These are phyloP conservation scores for Coffea eugenioides DNA, from an alignment of 257 asterid species.

Conservation along the genomic window DNA sequence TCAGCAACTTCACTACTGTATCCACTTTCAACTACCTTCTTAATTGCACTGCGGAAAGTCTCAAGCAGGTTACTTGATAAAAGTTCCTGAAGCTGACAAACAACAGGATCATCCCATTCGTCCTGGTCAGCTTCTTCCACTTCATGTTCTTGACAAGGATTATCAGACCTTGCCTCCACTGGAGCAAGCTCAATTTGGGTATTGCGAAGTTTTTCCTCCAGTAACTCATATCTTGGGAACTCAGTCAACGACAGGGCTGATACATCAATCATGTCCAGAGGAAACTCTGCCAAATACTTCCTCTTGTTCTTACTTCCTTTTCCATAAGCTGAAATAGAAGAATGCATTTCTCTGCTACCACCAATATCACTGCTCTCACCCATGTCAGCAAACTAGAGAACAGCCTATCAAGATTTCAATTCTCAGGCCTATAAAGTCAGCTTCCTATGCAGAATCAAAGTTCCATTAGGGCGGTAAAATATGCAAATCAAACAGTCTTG, in stretches of 20 bases:
- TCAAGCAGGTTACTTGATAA: slow-evolving; percentile 36
- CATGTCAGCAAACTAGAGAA: slow-evolving; percentile 31
- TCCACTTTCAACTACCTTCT: slow-evolving; percentile 56
- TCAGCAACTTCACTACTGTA: slow-evolving; percentile 56
- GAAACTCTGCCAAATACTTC: slow-evolving; percentile 48
- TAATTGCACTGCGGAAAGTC: slow-evolving; percentile 48
- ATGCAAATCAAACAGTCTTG: not conserved
- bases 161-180: slow-evolving; percentile 27
- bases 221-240: slow-evolving; percentile 51
- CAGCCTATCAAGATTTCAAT: not conserved
- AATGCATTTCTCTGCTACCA: slow-evolving; percentile 24
- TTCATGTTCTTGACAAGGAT: slow-evolving; percentile 24
- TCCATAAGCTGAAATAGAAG: slow-evolving; percentile 26
- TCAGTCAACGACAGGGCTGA: slow-evolving; percentile 44
- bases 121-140: slow-evolving; percentile 27
- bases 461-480: slow-evolving; percentile 8
- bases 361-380: slow-evolving; percentile 30
- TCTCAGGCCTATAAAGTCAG: not conserved
- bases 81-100: slow-evolving; percentile 54
- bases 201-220: slow-evolving; percentile 37
- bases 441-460: slow-evolving; percentile 6
- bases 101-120: slow-evolving; percentile 63
- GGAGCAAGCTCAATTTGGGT: slow-evolving; percentile 36
- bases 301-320: slow-evolving; percentile 64
- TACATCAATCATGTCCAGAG: slow-evolving; percentile 29